These are phyloP conservation scores for Puccinia hordei DNA, from an alignment of 1,284 basidiomycete genomes.

Conservation along the genomic window DNA sequence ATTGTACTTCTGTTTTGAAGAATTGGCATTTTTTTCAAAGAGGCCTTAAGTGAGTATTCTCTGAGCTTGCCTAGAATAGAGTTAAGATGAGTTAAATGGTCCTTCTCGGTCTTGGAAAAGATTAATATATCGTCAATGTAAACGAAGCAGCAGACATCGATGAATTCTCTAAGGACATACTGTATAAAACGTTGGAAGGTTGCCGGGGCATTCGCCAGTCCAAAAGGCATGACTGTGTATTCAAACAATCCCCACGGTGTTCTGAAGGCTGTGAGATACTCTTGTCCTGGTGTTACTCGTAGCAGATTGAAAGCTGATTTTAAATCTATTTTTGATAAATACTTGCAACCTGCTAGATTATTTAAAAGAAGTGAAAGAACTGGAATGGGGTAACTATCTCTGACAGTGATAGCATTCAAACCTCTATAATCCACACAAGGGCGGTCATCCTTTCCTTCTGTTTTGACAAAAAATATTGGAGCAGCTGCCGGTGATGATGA, in stretches of 20 bases:
- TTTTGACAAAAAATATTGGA: too few relatives aligned
- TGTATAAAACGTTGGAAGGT: constrained; percentile 36
- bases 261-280: too few relatives aligned
- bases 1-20: background rate
- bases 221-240: constrained; percentile 25
- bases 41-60: constrained; percentile 3
- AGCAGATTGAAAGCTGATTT: constrained; percentile 13
- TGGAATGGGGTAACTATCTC: background rate
- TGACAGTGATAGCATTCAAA: background rate
- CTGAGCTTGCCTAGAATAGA: constrained; percentile 4
- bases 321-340: constrained; percentile 18
- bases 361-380: too few relatives aligned
- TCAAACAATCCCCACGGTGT: constrained; percentile 27
- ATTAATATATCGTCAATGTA: constrained; percentile 41
- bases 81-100: background rate
- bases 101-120: background rate
- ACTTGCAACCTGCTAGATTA: background rate
- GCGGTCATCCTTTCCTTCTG: too few relatives aligned
- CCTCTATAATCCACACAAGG: background rate
- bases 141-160: constrained; percentile 22
- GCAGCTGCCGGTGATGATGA: too few relatives aligned
- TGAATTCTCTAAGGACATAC: background rate
- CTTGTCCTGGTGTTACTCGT: background rate
- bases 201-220: constrained; percentile 14
- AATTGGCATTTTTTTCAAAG: constrained; percentile 9